Conservation (phyloP, 371 early-diverging fungal species). For the Capniomyces stellatus region DNA sequence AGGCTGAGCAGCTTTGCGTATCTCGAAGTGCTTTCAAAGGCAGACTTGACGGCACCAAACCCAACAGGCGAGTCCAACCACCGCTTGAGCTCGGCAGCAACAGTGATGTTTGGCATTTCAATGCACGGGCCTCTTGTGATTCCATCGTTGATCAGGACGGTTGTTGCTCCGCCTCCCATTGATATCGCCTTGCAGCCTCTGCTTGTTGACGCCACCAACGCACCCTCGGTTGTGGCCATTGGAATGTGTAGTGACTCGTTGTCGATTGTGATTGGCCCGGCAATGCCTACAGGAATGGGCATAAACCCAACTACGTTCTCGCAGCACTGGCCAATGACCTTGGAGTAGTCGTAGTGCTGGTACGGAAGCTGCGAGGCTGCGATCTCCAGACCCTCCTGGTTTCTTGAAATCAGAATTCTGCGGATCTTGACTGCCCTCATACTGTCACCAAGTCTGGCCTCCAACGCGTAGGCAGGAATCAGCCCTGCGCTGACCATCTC, state of each 20-base stretch:
- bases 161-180: slow-evolving; percentile 70
- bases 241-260: slow-evolving; percentile 63
- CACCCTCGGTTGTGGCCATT: slow-evolving; percentile 96
- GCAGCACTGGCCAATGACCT: slow-evolving; percentile 83
- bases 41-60: slow-evolving; percentile 34
- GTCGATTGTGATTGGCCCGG: slow-evolving; percentile 73
- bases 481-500: slow-evolving; percentile 47
- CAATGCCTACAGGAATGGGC: slow-evolving; percentile 87
- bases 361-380: slow-evolving; percentile 51
- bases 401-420: slow-evolving; percentile 51
- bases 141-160: slow-evolving; percentile 69
- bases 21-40: slow-evolving; percentile 78
- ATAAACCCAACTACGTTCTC: slow-evolving; percentile 94
- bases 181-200: slow-evolving; percentile 93
- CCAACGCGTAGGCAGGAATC: slow-evolving; percentile 66
- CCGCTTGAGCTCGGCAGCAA: slow-evolving; percentile 48
- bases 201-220: slow-evolving; percentile 86
- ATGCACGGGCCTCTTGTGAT: slow-evolving; percentile 93
- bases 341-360: slow-evolving; percentile 68
- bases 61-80: slow-evolving; percentile 61
- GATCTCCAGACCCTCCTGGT: slow-evolving; percentile 41
- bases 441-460: slow-evolving; percentile 52
- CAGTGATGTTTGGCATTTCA: slow-evolving; percentile 48
- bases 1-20: slow-evolving; percentile 70
- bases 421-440: slow-evolving; percentile 74